Conservation (phyloP, 1,139 yeast genomes). For the Wickerhamomyces sp. region DNA sequence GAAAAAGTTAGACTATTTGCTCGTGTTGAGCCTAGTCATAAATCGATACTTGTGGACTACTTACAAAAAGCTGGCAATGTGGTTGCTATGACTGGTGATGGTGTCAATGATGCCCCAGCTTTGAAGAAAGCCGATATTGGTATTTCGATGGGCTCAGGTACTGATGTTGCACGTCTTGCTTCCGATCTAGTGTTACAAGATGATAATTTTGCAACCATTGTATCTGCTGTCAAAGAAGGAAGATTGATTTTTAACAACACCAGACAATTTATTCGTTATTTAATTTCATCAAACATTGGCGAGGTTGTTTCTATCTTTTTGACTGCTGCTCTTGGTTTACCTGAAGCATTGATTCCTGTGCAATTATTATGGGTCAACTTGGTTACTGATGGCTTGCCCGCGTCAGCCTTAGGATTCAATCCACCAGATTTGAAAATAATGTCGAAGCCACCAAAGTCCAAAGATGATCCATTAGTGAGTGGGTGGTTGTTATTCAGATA, state of each 20-base stretch:
- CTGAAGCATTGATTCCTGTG: conserved; percentile 70
- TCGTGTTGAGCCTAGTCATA: conserved; percentile 53
- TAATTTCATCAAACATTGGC: conserved; percentile 74
- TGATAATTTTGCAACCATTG: conserved; percentile 73
- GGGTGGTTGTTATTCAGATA: conserved; percentile 35
- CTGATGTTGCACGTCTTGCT: conserved; percentile 58
- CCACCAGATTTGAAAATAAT: conserved; percentile 53
- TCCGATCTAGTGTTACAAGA: conserved; percentile 60
- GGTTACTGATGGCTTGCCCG: conserved; percentile 77
- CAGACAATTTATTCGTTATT: conserved; percentile 73
- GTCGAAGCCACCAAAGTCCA: conserved; percentile 56
- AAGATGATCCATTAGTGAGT: conserved; percentile 34
- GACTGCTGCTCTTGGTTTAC: conserved; percentile 67
- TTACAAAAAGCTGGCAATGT: conserved; percentile 41
- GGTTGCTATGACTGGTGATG: conserved; percentile 41
- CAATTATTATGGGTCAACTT: conserved; percentile 79
- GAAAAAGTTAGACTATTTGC: conserved; percentile 49
- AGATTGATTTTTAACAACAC: conserved; percentile 77
- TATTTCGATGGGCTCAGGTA: conserved; percentile 39
- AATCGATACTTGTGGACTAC: conserved; percentile 46
- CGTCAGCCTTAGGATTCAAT: conserved; percentile 78
- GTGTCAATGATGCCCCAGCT: conserved; percentile 40
- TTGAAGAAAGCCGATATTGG: conserved; percentile 36
- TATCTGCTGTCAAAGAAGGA: conserved; percentile 77
- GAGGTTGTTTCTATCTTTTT: conserved; percentile 62